Percentiles rank a stretch among this genome's conserved stretches.
These are phyloP conservation scores for Teratosphaeria gauchensis DNA, from an alignment of 2,329 filamentous ascomycete species.

Conservation along the genomic window DNA sequence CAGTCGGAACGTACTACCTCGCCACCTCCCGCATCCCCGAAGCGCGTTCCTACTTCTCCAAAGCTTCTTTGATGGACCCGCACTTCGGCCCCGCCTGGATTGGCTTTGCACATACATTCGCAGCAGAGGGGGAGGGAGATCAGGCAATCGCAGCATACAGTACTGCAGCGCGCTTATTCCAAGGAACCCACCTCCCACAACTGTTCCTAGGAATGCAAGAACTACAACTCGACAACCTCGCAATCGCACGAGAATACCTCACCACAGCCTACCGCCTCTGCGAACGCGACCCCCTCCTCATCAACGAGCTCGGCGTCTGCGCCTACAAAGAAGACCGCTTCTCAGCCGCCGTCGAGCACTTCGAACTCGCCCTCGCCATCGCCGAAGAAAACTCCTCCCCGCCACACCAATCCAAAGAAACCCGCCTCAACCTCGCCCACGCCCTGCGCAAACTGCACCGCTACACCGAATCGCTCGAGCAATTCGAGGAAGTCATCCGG, in stretches of 20 bases:
- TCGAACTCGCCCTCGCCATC: conserved; percentile 65
- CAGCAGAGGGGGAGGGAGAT: conserved; percentile 93
- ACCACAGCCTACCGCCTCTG: conserved; percentile 79
- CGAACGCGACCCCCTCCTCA: conserved; percentile 73
- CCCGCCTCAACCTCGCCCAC: conserved; percentile 81
- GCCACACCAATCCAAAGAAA: conserved; percentile 70
- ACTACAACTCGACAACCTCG: conserved; percentile 89
- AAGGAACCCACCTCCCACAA: conserved; percentile 91
- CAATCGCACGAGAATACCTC: conserved; percentile 85
- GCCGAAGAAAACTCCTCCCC: conserved; percentile 39
- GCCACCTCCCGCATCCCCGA: conserved; percentile 82
- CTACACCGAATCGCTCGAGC: conserved; percentile 60
- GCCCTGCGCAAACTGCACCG: conserved; percentile 65
- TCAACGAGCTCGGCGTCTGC: conserved; percentile 96
- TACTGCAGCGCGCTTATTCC: conserved; percentile 87
- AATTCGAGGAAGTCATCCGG: conserved; percentile 81
- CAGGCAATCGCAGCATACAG: conserved; percentile 97
- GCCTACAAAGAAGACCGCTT: conserved; percentile 82
- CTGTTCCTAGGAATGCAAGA: conserved; percentile 98
- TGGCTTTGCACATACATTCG: conserved; percentile 96
- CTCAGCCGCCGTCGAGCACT: conserved; percentile 65
- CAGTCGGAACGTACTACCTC: conserved; percentile 92
- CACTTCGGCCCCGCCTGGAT: conserved; percentile 98
- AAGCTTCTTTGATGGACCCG: conserved; percentile 93
- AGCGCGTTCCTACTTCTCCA: conserved; percentile 90